These are phyloP conservation scores for Colletotrichum godetiae DNA, from an alignment of 2,329 filamentous ascomycete genomes.

Conservation along the genomic window DNA sequence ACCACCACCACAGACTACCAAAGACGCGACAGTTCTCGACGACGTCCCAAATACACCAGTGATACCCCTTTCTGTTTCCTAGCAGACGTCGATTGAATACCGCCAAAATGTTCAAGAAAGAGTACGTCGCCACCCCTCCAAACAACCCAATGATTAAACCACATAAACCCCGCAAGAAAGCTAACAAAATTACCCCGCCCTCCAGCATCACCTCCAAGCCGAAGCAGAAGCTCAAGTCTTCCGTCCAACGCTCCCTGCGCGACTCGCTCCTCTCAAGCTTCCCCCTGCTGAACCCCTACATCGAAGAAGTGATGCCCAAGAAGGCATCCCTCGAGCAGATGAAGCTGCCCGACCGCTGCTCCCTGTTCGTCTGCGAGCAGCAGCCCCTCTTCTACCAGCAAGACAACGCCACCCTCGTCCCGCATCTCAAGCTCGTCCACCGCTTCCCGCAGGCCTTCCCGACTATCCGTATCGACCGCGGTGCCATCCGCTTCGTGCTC, in stretches of 20 bases:
- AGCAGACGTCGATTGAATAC: constrained; percentile 8
- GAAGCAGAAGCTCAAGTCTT: constrained; percentile 98
- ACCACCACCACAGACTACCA: constrained; percentile 21
- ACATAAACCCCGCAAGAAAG: constrained; percentile 26
- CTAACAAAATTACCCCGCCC: constrained; percentile 38
- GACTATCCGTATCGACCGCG: constrained; percentile 89
- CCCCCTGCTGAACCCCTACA: constrained; percentile 85
- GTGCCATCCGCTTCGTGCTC: constrained; percentile 96
- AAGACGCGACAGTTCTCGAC: constrained; percentile 30
- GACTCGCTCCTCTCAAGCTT: constrained; percentile 85
- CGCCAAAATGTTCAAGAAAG: constrained; percentile 89
- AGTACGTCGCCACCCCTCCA: constrained; percentile 64
- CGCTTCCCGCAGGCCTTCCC: constrained; percentile 88
- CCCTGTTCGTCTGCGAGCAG: constrained; percentile 84
- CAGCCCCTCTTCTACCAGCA: constrained; percentile 93
- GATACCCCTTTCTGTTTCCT: constrained; percentile 4
- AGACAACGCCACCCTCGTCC: constrained; percentile 79
- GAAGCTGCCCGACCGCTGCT: constrained; percentile 91
- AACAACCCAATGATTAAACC: neutral
- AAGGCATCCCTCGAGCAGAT: constrained; percentile 90
- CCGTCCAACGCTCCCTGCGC: constrained; percentile 88
- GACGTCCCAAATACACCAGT: constrained; percentile 9
- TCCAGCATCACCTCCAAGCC: constrained; percentile 78
- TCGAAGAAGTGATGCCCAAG: constrained; percentile 95
- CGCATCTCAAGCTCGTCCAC: constrained; percentile 91